These are phyloP conservation scores for Spergularia marina DNA, from an alignment of 148 eudicot species.

Conservation along the genomic window DNA sequence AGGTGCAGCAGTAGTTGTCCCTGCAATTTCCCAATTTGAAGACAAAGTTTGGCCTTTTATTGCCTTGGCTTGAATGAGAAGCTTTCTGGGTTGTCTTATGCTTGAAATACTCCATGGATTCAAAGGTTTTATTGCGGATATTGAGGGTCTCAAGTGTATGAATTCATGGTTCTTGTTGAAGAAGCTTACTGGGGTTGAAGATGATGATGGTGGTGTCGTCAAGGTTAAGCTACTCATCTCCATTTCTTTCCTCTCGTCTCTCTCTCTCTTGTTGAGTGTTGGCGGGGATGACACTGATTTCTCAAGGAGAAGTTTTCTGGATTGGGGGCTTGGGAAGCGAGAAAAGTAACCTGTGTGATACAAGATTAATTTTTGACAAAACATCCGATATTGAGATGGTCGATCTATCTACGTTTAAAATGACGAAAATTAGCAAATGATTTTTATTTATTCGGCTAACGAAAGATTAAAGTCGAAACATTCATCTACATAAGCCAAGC, in stretches of 20 bases:
- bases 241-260: constrained; percentile 27
- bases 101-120: background rate
- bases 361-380: too few species aligned
- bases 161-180: constrained; percentile 20
- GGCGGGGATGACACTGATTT: too few species aligned
- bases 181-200: constrained; percentile 38
- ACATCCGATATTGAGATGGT: too few species aligned
- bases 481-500: too few species aligned
- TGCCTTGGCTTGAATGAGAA: constrained; percentile 31
- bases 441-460: too few species aligned
- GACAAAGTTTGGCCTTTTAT: constrained; percentile 35
- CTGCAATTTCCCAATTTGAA: constrained; percentile 51
- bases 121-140: background rate
- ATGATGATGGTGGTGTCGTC: constrained; percentile 43
- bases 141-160: constrained; percentile 24
- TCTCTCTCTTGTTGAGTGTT: background rate
- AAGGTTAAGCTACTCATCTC: constrained; percentile 46
- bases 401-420: too few species aligned
- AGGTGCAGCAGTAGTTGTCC: constrained; percentile 38
- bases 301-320: background rate
- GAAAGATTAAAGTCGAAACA: too few species aligned
- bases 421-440: too few species aligned
- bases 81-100: background rate
- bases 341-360: too few species aligned
- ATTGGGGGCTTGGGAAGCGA: background rate